Evolutionary conservation across 1,284 basidiomycete species (phyloP).

Genomic region (Xanthoconium separans): DNA sequence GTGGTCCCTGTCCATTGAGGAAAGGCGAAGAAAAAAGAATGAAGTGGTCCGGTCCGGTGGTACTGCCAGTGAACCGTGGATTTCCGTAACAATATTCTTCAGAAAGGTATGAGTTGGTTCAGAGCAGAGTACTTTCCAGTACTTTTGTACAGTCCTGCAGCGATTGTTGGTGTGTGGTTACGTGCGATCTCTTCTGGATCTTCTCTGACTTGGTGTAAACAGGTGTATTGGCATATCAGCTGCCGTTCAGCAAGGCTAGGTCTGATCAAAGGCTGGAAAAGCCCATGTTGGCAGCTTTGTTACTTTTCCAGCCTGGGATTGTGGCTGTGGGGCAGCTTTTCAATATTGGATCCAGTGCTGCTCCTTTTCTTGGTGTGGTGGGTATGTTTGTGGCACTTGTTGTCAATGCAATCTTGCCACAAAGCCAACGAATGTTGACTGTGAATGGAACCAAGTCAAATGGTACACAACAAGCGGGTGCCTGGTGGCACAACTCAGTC

Average conservation of each 20-base stretch:
- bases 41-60: too few relatives aligned
- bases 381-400: slow-evolving; percentile 55
- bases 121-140: slow-evolving; percentile 70
- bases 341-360: slow-evolving; percentile 67
- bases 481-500: slow-evolving; percentile 11
- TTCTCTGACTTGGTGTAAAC: slow-evolving; percentile 15
- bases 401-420: slow-evolving; percentile 46
- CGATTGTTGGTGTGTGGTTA: slow-evolving; percentile 56
- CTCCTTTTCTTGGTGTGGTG: slow-evolving; percentile 59
- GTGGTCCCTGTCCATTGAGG: too few relatives aligned
- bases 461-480: background rate
- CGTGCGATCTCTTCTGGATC: background rate
- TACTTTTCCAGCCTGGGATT: slow-evolving; percentile 57
- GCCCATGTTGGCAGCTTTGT: slow-evolving; percentile 56
- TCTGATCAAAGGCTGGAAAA: slow-evolving; percentile 23
- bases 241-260: slow-evolving; percentile 42
- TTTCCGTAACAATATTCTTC: slow-evolving; percentile 54
- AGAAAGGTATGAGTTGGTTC: slow-evolving; percentile 80
- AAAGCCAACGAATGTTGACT: background rate
- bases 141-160: slow-evolving; percentile 77
- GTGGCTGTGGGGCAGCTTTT: slow-evolving; percentile 58
- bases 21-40: too few relatives aligned
- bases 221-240: slow-evolving; percentile 60
- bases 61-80: too few relatives aligned
- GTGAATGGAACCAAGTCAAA: background rate